Evolutionary conservation across 169 alveolate genomes (phyloP), one percentile per base, ranked within the genome.

Genomic region (Eimeria sp.): DNA sequence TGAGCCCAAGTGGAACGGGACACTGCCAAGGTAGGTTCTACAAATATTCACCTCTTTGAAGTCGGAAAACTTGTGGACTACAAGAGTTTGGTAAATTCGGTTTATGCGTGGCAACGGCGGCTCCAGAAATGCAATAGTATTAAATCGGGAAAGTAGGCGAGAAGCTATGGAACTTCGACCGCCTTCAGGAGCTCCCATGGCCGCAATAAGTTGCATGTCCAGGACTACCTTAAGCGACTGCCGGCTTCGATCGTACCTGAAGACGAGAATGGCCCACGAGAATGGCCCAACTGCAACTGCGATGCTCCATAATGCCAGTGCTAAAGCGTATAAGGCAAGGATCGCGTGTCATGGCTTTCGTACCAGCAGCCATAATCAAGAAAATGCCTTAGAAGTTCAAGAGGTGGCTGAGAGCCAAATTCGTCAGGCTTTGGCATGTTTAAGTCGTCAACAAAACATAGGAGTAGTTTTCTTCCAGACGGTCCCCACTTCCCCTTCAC

Each of bases 171-270:
- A 98, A n/a, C 99, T 98, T 68, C 99, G 98, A 18, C 99, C 99
- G 30, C 99, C 99, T 14, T 99, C 99, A 2, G 99, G 99, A 13
- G 99, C 99, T 4, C 99, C 99, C 99, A 99, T 99, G 54, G 99
- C 99, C 4, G 99, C 98, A 30, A 98, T 97, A 90, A 99, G 95
- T 95, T 98, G 98, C 68, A 98, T 97, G 97, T 98, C 99, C 72
- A 96, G 97, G 40, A 98, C 98, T n/a, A 91, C 97, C 97, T 98
- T 97, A 96, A 97, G 89, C 76, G 98, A 97, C 97, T 98, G 98
- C 98, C 98, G 98, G 94, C 89, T 87, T 80, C 99, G 98, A 96
- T 99, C 99, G 93, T 98, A 99, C 98, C 98, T 96, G 95, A 60
- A 90, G 49, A 30, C 25, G 85, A 56, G 6, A 30, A 54, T 30